These are phyloP conservation scores for Ensete ventricosum DNA, from an alignment of 176 grass and related monocot species.

Conservation along the genomic window DNA sequence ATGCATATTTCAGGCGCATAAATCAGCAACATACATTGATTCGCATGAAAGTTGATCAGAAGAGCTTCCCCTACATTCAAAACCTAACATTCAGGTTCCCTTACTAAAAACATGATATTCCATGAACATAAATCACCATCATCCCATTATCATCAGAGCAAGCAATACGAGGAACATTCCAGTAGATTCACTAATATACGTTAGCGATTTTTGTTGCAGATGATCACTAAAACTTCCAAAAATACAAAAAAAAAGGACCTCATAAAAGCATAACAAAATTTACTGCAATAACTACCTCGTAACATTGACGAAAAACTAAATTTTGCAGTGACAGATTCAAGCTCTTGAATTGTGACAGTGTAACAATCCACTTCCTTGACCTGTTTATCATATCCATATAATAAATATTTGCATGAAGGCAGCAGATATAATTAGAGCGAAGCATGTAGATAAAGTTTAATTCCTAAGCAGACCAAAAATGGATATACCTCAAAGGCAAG, in stretches of 20 bases:
- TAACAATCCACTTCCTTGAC: constrained; percentile 92
- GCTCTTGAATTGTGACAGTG: constrained; percentile 66
- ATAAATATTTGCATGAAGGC: background rate
- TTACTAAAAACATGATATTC: background rate
- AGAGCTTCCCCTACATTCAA: background rate
- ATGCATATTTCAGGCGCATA: background rate
- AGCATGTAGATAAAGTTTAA: background rate
- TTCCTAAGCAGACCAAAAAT: too few species aligned
- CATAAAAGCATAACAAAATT: constrained; percentile 1
- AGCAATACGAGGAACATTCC: too few species aligned
- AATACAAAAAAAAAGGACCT: background rate
- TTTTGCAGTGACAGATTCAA: constrained; percentile 58
- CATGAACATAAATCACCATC: background rate
- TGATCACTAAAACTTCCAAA: background rate
- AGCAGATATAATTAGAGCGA: background rate
- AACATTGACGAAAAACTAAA: constrained; percentile 91
- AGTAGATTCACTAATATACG: too few species aligned
- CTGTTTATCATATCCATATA: constrained; percentile 26
- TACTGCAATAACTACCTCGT: constrained; percentile 39
- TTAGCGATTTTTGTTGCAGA: background rate
- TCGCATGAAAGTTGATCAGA: background rate
- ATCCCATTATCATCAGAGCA: background rate
- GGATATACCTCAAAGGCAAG: background rate
- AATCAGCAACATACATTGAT: background rate
- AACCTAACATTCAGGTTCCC: background rate